Base-by-base conservation (phyloP, 1,139 yeast genomes). In the Geotrichum reessii region DNA sequence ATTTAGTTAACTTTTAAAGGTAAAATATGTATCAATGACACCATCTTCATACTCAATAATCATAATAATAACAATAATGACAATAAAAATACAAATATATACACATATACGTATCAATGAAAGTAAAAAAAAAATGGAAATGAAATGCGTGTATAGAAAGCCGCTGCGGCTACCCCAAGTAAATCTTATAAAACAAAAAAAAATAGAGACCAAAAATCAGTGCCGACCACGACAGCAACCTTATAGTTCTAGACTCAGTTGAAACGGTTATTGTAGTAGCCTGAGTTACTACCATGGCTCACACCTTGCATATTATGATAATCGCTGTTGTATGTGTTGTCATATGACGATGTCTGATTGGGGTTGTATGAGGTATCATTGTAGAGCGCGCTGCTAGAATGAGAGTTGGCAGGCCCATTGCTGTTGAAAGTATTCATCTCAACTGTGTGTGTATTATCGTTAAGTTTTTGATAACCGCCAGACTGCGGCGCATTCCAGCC, bases 341-440 rank as follows among this genome's bases (percentile, higher is more conserved):
- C 53, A 37, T 40, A 40, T 19, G 24, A 46, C 14, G 53, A 11
- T 1, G 47, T 56, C 11, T 52, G 42, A n/a, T 52, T 52, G 14
- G 58, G 58, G 19, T 52, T 52, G 50, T 56, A 56, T 24, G 53
- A 42, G 17, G 58, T 56, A 31, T 56, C 44, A 31, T 19, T 31
- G 44, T 47, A 47, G 46, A 40, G 47, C 12, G 52, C 44, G n/a
- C 27, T 46, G 44, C 44, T 37, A 19, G 44, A 17, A 37, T 37
- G 44, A 6, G 33, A 33, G 27, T 33, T 31, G 8, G 21, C 44
- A 22, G 7, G 46, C 22, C 50, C 55, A 7, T 50, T 28, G 7
- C 25, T 21, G 8, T 50, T 56, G 21, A 44, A 24, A 17, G 55
- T 31, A 24, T n/a, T 44, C 61, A 59, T 56, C 28, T 47, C 50